Base-by-base conservation (phyloP, 2,329 filamentous ascomycete genomes). In the Cercospora beticola region DNA sequence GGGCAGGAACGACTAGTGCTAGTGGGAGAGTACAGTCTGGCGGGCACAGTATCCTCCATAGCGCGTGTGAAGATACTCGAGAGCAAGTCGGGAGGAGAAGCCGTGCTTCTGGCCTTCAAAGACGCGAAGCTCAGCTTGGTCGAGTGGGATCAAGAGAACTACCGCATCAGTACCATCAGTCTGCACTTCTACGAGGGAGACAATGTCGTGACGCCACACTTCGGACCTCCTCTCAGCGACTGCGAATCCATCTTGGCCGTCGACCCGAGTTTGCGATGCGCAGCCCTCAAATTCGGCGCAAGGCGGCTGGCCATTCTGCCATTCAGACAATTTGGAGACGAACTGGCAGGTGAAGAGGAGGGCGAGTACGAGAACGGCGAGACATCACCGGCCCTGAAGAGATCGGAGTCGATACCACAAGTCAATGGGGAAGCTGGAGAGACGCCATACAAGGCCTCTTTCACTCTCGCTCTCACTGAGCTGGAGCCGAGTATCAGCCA, bases 131-230 rank as follows among this genome's bases (percentile, higher is more conserved):
- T 98, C 77, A 96, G 92, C 80, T 84, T 99, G 79, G 86, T 97
- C 66, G 92, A 97, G 82, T 99, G 95, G 95, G 92, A 98, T 78
- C 89, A 92, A 8, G 88, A 91, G 78, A 89, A 88, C 73, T 86
- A 92, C 80, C 87, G 88, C 62, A 89, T 98, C 74, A 89, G 90
- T 74, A 98, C 94, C 64, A 88, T 95, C 71, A 98, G 94, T 62
- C 94, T 99, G 76, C 95, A 99, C 83, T 98, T 94, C 84, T 99
- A 98, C 82, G 95, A 99, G 80, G 92, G 95, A 79, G 94, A 97
- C 77, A 94, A 97, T 78, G 73, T 78, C 33, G 67, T 74, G 23
- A 69, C 66, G 5, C 76, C 75, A 71, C 94, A 94, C 0, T 97
- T 93, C 90, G 89, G 91, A 62, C 86, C 90, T 63, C 87, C 90